These are phyloP conservation scores for Lecanicillium sp. DNA, from an alignment of 2,329 filamentous ascomycete species.

Conservation along the genomic window DNA sequence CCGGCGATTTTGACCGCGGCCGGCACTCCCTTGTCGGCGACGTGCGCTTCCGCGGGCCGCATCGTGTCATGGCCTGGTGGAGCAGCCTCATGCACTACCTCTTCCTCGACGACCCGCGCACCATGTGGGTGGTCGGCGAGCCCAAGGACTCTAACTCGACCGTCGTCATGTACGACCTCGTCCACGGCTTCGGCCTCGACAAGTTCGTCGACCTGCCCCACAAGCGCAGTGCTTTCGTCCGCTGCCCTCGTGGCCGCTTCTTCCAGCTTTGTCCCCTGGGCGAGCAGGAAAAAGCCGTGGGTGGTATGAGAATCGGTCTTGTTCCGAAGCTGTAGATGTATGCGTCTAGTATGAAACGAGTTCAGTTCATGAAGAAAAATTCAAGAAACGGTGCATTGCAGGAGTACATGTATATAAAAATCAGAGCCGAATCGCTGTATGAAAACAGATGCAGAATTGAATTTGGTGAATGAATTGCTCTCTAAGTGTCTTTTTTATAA, in stretches of 20 bases:
- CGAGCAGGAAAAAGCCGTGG: conserved; percentile 50
- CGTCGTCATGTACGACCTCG: conserved; percentile 68
- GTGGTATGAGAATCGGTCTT: conserved; percentile 46
- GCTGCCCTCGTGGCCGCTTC: conserved; percentile 60
- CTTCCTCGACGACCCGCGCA: conserved; percentile 56
- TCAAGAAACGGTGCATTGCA: neutral
- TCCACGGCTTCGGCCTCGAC: conserved; percentile 65
- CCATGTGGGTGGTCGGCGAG: conserved; percentile 56
- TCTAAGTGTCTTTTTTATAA: neutral
- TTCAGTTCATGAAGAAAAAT: neutral
- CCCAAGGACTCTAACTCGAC: conserved; percentile 65
- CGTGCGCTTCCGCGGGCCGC: conserved; percentile 52
- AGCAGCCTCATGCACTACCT: conserved; percentile 57
- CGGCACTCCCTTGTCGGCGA: conserved; percentile 54
- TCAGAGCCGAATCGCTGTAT: too few species aligned
- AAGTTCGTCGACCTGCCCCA: conserved; percentile 68
- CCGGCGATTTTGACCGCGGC: conserved; percentile 51
- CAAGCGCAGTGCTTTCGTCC: conserved; percentile 63
- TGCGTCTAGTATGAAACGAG: too few species aligned
- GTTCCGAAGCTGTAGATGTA: conserved; percentile 44
- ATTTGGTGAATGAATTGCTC: neutral
- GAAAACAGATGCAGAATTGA: neutral
- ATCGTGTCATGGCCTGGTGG: conserved; percentile 57
- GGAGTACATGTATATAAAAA: neutral
- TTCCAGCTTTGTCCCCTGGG: conserved; percentile 60